A percentile compares a stretch with the other conserved stretches of the same genome.
Evolutionary conservation across 805 yeast genomes (phyloP).

Genomic region (Torulaspora delbrueckii): DNA sequence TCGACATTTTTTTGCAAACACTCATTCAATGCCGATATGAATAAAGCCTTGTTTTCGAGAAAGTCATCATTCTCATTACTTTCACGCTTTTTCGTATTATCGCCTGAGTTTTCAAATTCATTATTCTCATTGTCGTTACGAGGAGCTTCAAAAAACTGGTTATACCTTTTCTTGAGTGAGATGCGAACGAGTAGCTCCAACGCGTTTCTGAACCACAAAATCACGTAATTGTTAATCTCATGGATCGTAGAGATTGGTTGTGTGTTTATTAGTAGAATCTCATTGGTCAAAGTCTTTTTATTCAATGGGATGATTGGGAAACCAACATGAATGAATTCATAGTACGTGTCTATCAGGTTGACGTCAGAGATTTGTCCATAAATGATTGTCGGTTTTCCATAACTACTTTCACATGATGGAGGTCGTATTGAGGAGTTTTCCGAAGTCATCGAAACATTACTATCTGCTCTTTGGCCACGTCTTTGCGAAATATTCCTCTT

Average conservation of each 20-base stretch:
- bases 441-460: conserved; percentile 5
- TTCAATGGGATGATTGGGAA: conserved; percentile 39
- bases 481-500: conserved; percentile 10
- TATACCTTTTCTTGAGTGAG: conserved; percentile 20
- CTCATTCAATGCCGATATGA: conserved; percentile 31
- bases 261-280: conserved; percentile 29
- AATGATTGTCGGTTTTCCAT: conserved; percentile 7
- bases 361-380: conserved; percentile 32
- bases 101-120: conserved; percentile 1
- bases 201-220: conserved; percentile 34
- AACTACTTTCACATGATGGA: conserved; percentile 2
- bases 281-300: conserved; percentile 31
- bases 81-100: not conserved
- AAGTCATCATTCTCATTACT: conserved; percentile 14
- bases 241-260: conserved; percentile 32
- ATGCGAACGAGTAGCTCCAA: conserved; percentile 31
- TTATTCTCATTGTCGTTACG: conserved; percentile 6
- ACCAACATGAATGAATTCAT: conserved; percentile 42
- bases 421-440: conserved; percentile 7
- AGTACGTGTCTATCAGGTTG: conserved; percentile 43
- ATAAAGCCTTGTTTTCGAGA: conserved; percentile 25
- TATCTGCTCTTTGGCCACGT: conserved; percentile 5
- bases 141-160: conserved; percentile 15
- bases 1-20: conserved; percentile 32
- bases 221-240: conserved; percentile 31